A percentile compares a stretch with the other conserved stretches of the same genome.
Evolutionary conservation across 768 basidiomycete species (phyloP).

Genomic region (Candolleomyces aberdarensis): DNA sequence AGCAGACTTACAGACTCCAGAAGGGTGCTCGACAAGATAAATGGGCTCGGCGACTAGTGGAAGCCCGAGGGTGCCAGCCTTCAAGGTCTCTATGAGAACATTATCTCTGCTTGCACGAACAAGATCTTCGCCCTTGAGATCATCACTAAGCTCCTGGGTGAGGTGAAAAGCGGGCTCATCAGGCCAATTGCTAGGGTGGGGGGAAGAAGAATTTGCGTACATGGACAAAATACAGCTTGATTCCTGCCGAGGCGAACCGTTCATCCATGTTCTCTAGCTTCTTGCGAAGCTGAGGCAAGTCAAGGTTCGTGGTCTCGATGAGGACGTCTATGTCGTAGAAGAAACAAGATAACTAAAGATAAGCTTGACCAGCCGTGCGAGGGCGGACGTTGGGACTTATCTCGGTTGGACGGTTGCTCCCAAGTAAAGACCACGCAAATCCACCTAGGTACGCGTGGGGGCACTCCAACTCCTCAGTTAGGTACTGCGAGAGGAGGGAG

Average conservation of each 20-base stretch:
- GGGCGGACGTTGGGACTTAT: constrained; percentile 17
- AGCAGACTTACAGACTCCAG: constrained; percentile 11
- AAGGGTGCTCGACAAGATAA: constrained; percentile 8
- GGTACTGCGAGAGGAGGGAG: constrained; percentile 13
- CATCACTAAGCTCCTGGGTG: constrained; percentile 14
- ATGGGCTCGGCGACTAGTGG: constrained; percentile 14
- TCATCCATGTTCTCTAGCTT: constrained; percentile 16
- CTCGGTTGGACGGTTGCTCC: constrained; percentile 22
- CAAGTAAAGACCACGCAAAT: constrained; percentile 28
- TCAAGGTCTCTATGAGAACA: constrained; percentile 23
- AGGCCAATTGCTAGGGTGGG: background rate
- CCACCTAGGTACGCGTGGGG: constrained; percentile 27
- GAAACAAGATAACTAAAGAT: constrained; percentile 2
- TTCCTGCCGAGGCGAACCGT: constrained; percentile 20
- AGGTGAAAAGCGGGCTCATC: background rate
- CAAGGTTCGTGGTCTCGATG: constrained; percentile 17
- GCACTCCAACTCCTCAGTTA: constrained; percentile 14
- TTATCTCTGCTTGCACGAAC: constrained; percentile 17
- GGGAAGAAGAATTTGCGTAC: constrained; percentile 8
- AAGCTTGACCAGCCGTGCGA: background rate
- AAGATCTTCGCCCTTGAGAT: constrained; percentile 14
- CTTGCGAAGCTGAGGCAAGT: constrained; percentile 16
- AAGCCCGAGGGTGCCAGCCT: constrained; percentile 18
- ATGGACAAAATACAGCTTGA: constrained; percentile 26
- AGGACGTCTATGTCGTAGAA: constrained; percentile 30